Base-by-base conservation (phyloP, 495 filamentous ascomycete genomes). In the Cetradonia linearis region DNA sequence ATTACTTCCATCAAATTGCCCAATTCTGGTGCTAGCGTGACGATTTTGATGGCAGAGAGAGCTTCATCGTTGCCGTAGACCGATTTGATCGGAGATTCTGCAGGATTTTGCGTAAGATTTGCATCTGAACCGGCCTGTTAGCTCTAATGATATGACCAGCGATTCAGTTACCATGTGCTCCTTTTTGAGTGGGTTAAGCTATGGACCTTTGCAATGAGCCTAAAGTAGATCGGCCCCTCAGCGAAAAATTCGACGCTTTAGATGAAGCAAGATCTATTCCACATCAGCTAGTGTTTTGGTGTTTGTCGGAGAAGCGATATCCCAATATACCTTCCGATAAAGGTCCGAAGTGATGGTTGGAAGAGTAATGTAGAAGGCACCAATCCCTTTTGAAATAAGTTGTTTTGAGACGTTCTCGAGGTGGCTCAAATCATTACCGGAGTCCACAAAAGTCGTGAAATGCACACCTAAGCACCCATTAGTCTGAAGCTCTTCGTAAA, bases 401-500 rank as follows among this genome's bases (percentile, higher is more conserved):
- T 78, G 77, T 49, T 74, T 80, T 68, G 91, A 91, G 42, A 91
- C 76, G 44, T 78, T 73, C 60, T 77, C 75, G 38, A 93, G 70
- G 20, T 80, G 81, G 66, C 86, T 82, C 50, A 79, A 76, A 68
- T 92, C 94, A 50, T 77, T 74, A 16, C 80, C 76, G 42, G 80
- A 76, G 47, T 84, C 78, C n/a, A 84, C 79, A 7, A 86, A 81
- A 2, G 88, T 74, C 1, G 87, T 91, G 70, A 92, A 92, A 73
- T 93, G 88, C 74, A 92, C 89, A 49, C 89, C 89, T 62, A 86
- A 86, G 7, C 85, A 87, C 46, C 89, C 89, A 66, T 95, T 95
- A 49, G 92, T 78, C 68, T 95, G 89, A 52, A 87, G 83, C 66
- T 95, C 89, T 66, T 94, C 88, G 64, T 93, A 79, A 16, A 88